phyloP scores from a whole-genome alignment of 371 early-diverging fungal species.

The Chytridiales sp. region DNA sequence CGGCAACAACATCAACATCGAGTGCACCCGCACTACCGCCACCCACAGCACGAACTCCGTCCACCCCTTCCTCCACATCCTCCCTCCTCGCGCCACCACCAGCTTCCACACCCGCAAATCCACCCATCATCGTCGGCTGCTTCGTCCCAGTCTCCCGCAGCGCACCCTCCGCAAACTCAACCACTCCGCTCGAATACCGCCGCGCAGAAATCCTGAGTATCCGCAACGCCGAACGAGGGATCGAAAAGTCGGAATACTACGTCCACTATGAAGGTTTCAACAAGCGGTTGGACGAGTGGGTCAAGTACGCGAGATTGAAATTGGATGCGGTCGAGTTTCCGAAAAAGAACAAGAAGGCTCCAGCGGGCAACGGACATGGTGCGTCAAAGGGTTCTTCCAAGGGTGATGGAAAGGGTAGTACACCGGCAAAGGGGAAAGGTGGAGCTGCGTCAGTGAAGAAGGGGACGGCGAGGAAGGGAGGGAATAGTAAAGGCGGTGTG shows the following conservation, averaged over 20 bases:
- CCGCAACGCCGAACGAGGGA: constrained; percentile 45
- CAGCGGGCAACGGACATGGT: constrained; percentile 11
- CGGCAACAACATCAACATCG: too few relatives aligned
- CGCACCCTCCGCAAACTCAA: neutral
- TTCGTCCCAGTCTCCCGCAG: constrained; percentile 74
- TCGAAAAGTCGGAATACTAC: constrained; percentile 77
- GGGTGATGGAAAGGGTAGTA: constrained; percentile 3
- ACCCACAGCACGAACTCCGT: too few relatives aligned
- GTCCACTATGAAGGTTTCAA: constrained; percentile 98
- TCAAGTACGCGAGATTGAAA: constrained; percentile 68
- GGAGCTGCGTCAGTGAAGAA: constrained; percentile 5
- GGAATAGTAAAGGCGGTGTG: constrained; percentile 6
- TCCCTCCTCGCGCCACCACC: neutral
- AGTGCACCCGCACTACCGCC: too few relatives aligned
- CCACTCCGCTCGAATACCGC: constrained; percentile 55
- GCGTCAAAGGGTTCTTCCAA: constrained; percentile 8
- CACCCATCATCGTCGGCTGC: constrained; percentile 58
- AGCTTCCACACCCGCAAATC: neutral
- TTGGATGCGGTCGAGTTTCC: constrained; percentile 76
- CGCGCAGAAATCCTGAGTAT: constrained; percentile 93
- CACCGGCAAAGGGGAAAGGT: neutral
- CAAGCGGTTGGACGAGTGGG: constrained; percentile 99
- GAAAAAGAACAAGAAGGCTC: constrained; percentile 12
- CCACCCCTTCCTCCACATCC: neutral
- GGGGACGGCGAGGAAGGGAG: constrained; percentile 11